Evolutionary conservation across 495 filamentous ascomycete genomes (phyloP).

Genomic region (Penicillium daleae): DNA sequence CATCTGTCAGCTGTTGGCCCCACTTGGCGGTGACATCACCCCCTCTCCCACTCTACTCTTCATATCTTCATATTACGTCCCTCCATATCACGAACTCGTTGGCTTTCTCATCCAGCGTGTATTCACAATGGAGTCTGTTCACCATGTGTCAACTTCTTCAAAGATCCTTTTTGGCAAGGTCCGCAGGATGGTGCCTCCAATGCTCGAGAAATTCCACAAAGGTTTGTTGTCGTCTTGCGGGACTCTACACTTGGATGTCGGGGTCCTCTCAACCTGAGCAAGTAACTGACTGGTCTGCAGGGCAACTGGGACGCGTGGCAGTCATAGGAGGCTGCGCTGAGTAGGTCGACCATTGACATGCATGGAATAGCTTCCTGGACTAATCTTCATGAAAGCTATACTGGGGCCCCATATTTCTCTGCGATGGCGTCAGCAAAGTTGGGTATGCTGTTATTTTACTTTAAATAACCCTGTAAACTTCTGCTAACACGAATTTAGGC

Average conservation of each 20-base stretch:
- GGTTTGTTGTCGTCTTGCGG: conserved; percentile 51
- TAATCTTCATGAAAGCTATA: conserved; percentile 61
- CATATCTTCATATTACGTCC: conserved; percentile 19
- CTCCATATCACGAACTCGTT: background rate
- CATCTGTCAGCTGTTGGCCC: conserved; percentile 20
- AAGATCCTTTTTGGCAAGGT: conserved; percentile 79
- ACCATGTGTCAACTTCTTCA: conserved; percentile 60
- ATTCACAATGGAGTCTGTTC: conserved; percentile 42
- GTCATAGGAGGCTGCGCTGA: conserved; percentile 96
- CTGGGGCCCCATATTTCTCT: conserved; percentile 96
- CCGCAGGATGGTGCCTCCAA: conserved; percentile 88
- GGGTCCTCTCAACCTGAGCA: background rate
- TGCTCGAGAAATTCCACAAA: conserved; percentile 97
- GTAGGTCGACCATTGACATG: conserved; percentile 37
- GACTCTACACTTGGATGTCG: too few relatives aligned
- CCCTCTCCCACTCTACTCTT: conserved; percentile 8
- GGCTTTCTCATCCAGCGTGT: background rate
- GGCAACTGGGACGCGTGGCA: conserved; percentile 87
- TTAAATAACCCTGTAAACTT: background rate
- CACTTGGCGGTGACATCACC: conserved; percentile 52
- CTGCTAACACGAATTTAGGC: conserved; percentile 43
- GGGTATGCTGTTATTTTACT: conserved; percentile 40
- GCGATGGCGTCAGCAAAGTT: conserved; percentile 92
- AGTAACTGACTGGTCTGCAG: conserved; percentile 45
- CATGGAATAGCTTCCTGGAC: background rate